These are phyloP conservation scores for Penicillium pancosmium DNA, from an alignment of 495 filamentous ascomycete species.

Conservation along the genomic window DNA sequence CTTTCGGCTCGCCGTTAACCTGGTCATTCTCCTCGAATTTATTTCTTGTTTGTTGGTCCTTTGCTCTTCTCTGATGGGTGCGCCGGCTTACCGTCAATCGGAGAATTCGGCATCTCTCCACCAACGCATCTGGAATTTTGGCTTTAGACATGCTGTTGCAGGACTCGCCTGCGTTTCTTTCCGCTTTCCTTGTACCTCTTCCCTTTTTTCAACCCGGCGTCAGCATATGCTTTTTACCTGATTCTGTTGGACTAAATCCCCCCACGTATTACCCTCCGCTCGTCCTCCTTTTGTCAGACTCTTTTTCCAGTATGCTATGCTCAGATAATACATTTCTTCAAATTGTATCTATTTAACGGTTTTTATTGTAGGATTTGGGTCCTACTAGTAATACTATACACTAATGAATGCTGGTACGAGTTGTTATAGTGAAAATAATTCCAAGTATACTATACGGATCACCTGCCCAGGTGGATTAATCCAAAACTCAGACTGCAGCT, in stretches of 20 bases:
- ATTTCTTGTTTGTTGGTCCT: slow-evolving; percentile 23
- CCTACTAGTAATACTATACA: not conserved
- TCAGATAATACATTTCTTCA: slow-evolving; percentile 45
- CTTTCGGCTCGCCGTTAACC: slow-evolving; percentile 19
- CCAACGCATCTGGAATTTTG: slow-evolving; percentile 34
- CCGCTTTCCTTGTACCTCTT: slow-evolving; percentile 31
- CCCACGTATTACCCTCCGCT: slow-evolving; percentile 28
- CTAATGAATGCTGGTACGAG: not conserved
- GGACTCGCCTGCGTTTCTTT: slow-evolving; percentile 29
- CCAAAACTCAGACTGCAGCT: too few species aligned
- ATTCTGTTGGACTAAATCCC: slow-evolving; percentile 35
- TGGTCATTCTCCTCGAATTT: slow-evolving; percentile 22
- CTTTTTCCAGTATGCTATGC: slow-evolving; percentile 38
- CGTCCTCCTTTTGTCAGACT: slow-evolving; percentile 21
- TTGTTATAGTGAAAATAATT: not conserved
- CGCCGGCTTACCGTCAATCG: slow-evolving; percentile 14
- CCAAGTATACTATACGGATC: too few species aligned
- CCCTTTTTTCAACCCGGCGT: slow-evolving; percentile 38
- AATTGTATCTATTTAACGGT: slow-evolving; percentile 20
- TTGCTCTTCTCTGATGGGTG: slow-evolving; percentile 17
- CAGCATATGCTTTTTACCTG: slow-evolving; percentile 35
- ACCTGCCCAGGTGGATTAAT: too few species aligned
- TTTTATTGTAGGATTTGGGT: not conserved
- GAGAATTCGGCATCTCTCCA: slow-evolving; percentile 19
- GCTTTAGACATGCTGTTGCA: slow-evolving; percentile 40